Percentiles rank a stretch among this genome's conserved stretches.
phyloP scores from a whole-genome alignment of 169 alveolate genomes.

The Ophryocystis elektroscirrha region DNA sequence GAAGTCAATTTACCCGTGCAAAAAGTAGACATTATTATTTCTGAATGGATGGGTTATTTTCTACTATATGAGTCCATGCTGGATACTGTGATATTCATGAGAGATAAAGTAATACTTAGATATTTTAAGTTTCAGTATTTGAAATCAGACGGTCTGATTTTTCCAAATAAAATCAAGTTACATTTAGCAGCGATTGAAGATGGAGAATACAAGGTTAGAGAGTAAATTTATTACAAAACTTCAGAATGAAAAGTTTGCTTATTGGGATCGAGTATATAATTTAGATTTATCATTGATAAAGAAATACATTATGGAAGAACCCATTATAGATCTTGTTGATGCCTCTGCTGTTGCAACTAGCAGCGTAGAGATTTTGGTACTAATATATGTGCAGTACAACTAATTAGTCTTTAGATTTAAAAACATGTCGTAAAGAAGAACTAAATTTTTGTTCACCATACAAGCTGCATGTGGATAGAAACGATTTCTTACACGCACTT shows the following conservation, averaged over 20 bases:
- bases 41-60: slow-evolving; percentile 98
- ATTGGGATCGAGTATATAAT: slow-evolving; percentile 84
- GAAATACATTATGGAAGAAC: slow-evolving; percentile 63
- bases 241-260: slow-evolving; percentile 56
- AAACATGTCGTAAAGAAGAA: slow-evolving; percentile 61
- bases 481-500: slow-evolving; percentile 47
- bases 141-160: slow-evolving; percentile 67
- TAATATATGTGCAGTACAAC: slow-evolving; percentile 7
- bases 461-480: slow-evolving; percentile 26
- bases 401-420: slow-evolving; percentile 58
- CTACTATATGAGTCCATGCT: slow-evolving; percentile 88
- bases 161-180: slow-evolving; percentile 81
- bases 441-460: slow-evolving; percentile 62
- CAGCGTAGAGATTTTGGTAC: slow-evolving; percentile 38
- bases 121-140: slow-evolving; percentile 48
- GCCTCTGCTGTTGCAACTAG: slow-evolving; percentile 52
- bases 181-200: slow-evolving; percentile 87
- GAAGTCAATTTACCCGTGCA: slow-evolving; percentile 77
- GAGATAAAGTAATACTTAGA: slow-evolving; percentile 55
- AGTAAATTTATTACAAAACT: neutral
- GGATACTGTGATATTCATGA: slow-evolving; percentile 75
- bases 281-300: slow-evolving; percentile 70
- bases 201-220: slow-evolving; percentile 60
- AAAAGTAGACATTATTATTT: slow-evolving; percentile 81
- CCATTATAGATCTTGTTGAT: slow-evolving; percentile 72